Conservation (phyloP, 257 asterid species). For the Gynochthodes officinalis region DNA sequence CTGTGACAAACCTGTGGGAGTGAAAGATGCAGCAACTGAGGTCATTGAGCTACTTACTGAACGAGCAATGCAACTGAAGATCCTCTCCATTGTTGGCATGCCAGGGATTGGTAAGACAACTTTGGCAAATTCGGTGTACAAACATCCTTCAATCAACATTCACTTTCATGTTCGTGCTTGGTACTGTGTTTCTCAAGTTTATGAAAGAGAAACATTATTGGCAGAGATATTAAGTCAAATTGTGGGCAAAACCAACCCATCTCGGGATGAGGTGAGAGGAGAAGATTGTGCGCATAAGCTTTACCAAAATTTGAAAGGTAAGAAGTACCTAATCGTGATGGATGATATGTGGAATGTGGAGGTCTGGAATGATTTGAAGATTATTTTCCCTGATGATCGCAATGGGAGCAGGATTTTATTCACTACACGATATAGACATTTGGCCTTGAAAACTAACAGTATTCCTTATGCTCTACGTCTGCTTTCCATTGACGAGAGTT, state of each 20-base stretch:
- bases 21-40: not conserved
- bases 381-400: too few species aligned
- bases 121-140: conserved; percentile 27
- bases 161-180: conserved; percentile 22
- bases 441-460: not conserved
- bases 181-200: conserved; percentile 31
- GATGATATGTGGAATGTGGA: not conserved
- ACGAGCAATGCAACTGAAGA: not conserved
- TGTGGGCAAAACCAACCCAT: conserved; percentile 8
- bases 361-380: not conserved
- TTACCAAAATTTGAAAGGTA: not conserved
- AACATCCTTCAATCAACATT: conserved; percentile 2
- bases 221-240: too few species aligned
- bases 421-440: not conserved
- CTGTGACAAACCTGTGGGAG: conserved; percentile 19
- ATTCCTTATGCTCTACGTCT: not conserved
- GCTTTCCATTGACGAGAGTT: not conserved
- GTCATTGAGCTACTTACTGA: conserved; percentile 6
- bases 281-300: not conserved
- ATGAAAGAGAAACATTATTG: too few species aligned
- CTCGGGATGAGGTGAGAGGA: not conserved
- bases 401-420: not conserved
- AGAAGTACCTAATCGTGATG: not conserved
- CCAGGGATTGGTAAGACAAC: conserved; percentile 40
- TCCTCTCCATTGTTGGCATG: conserved; percentile 32